Evolutionary conservation across 495 filamentous ascomycete species (phyloP).

Genomic region (Aspergillus diversus): DNA sequence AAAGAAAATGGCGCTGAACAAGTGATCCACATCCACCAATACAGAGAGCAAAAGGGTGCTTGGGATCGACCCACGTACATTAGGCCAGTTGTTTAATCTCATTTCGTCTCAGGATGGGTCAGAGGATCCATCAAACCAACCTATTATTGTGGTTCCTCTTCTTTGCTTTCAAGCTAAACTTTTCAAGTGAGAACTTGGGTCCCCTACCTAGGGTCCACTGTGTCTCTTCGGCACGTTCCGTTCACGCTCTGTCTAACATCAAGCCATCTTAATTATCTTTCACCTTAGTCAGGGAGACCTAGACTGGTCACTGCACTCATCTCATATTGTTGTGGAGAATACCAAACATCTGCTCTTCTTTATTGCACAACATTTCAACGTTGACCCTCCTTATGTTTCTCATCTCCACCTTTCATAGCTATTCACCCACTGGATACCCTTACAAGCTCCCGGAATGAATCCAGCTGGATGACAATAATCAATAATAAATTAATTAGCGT

Average conservation of each 20-base stretch:
- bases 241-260: background rate
- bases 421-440: background rate
- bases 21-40: slow-evolving; percentile 22
- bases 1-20: slow-evolving; percentile 19
- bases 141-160: slow-evolving; percentile 6
- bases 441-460: background rate
- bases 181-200: background rate
- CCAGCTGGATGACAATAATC: background rate
- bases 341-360: background rate
- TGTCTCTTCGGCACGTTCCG: slow-evolving; percentile 19
- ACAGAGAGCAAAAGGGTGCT: background rate
- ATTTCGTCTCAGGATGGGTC: background rate
- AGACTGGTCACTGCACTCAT: background rate
- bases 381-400: background rate
- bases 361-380: background rate
- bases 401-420: background rate
- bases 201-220: slow-evolving; percentile 5
- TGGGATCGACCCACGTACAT: slow-evolving; percentile 24
- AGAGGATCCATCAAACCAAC: slow-evolving; percentile 3
- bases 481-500: slow-evolving; percentile 5
- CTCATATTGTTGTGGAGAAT: background rate
- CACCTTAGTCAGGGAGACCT: background rate
- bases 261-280: background rate
- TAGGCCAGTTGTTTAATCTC: slow-evolving; percentile 16
- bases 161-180: slow-evolving; percentile 6